Conservation (phyloP, 768 basidiomycete species). For the Coprinellus micaceus region DNA sequence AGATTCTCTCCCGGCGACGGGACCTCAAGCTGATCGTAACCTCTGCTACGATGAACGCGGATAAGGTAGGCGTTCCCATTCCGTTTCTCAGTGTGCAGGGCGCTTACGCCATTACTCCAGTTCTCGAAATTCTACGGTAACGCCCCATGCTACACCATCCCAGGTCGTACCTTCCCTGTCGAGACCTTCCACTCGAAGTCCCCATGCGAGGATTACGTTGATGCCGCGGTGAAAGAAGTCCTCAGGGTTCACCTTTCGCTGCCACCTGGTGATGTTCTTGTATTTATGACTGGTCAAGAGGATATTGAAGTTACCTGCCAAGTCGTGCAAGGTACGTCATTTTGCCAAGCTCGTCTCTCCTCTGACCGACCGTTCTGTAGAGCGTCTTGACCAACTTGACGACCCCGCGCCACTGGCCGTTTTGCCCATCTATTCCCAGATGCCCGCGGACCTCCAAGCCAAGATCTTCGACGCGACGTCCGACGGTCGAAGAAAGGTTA, state of each 20-base stretch:
- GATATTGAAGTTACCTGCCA: conserved; percentile 98
- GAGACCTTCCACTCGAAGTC: conserved; percentile 96
- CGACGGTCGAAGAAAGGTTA: conserved; percentile 94
- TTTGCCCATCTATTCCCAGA: conserved; percentile 98
- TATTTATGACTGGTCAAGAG: conserved; percentile 99
- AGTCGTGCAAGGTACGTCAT: conserved; percentile 74
- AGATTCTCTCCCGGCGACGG: conserved; percentile 85
- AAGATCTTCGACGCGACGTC: conserved; percentile 94
- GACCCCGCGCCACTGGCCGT: conserved; percentile 85
- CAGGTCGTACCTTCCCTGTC: conserved; percentile 92
- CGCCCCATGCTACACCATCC: conserved; percentile 91
- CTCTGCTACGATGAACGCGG: conserved; percentile 99
- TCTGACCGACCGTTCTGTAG: conserved; percentile 36
- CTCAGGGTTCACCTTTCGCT: conserved; percentile 93
- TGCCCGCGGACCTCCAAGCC: conserved; percentile 98
- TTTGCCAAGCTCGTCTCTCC: background rate
- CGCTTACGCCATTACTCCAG: conserved; percentile 34
- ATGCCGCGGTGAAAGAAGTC: conserved; percentile 96
- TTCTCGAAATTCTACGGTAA: conserved; percentile 95
- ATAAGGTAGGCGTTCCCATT: conserved; percentile 87
- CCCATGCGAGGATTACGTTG: conserved; percentile 98
- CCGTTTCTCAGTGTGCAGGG: too few relatives aligned
- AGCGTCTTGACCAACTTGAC: conserved; percentile 88
- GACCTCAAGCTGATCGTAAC: conserved; percentile 97
- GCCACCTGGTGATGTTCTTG: conserved; percentile 90